phyloP scores from a whole-genome alignment of 1,139 yeast species.

The Yamadazyma jaroonii region DNA sequence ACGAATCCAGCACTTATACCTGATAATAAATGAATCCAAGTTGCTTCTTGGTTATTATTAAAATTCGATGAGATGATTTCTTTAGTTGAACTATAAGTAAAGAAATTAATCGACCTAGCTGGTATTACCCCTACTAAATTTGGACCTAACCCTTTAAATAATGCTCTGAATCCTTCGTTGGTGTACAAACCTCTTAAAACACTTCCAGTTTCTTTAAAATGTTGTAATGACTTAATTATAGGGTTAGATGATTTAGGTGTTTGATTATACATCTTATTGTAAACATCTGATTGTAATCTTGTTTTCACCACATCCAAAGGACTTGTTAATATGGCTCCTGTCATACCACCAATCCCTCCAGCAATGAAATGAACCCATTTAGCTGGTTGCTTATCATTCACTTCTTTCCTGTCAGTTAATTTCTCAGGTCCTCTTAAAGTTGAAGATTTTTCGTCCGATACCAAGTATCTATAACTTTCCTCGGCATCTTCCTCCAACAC shows the following conservation, averaged over 20 bases:
- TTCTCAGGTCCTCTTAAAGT: constrained; percentile 33
- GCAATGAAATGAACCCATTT: constrained; percentile 99
- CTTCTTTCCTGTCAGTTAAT: constrained; percentile 10
- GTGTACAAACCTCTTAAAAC: constrained; percentile 68
- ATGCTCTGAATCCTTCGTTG: constrained; percentile 78
- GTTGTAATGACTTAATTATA: constrained; percentile 52
- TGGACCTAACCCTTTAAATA: constrained; percentile 95
- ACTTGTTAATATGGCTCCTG: constrained; percentile 90
- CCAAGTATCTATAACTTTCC: constrained; percentile 60
- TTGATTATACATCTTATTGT: constrained; percentile 39
- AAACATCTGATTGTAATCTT: constrained; percentile 85
- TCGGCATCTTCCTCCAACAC: constrained; percentile 52
- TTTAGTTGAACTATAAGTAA: constrained; percentile 92
- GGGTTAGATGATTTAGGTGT: constrained; percentile 42
- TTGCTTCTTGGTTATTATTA: constrained; percentile 72
- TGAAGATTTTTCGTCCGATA: constrained; percentile 65
- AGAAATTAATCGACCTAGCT: constrained; percentile 93
- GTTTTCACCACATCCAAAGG: constrained; percentile 98
- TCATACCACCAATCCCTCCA: constrained; percentile 98
- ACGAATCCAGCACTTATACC: constrained; percentile 95
- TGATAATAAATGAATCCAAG: constrained; percentile 82
- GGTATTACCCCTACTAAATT: constrained; percentile 98
- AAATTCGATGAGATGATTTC: constrained; percentile 63
- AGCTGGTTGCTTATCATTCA: constrained; percentile 34
- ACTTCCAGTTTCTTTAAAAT: constrained; percentile 77